Evolutionary conservation across 306 rosid species (phyloP), one percentile per base, ranked within the genome.

Genomic region (Biancaea sappan): DNA sequence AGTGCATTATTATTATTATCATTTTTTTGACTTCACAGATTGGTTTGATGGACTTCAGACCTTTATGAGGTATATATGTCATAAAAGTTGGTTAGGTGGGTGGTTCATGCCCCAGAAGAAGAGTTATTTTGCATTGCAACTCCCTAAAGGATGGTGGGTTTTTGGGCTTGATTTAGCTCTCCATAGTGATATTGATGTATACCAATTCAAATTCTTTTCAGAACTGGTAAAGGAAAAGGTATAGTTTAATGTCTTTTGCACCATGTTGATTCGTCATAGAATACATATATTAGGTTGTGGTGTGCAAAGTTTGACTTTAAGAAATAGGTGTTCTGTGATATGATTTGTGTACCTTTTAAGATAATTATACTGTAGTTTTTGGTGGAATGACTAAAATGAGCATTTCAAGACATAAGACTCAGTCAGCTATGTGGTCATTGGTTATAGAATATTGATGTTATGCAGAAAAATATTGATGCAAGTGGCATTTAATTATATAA

Each of bases 11-110:
- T 37, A 48, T 52, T 69, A 14, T n/a, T n/a, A n/a, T n/a, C n/a
- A n/a, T n/a, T 15, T 83, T 74, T 71, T 62, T 75, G 26, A 71
- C 43, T 69, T 78, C 70, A 46, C 86, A 94, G 99, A 94, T 82
- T 92, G 99, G 99, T 94, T 94, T 72, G 99, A 94, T 82, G 99
- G 99, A 69, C 97, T 94, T 32, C 84, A 94, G 80, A 94, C 99
- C 69, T 94, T 90, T 83, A 94, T 94, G 93, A 87, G 99, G 94
- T 92, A 84, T 81, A 87, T 94, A 77, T 94, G 99, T 78, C 93
- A 92, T 74, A 92, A 84, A 84, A 92, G 83, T 84, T 94, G 99
- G 99, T 87, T 94, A 85, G 99, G 99, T 44, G 99, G 99, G 77
- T 94, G 99, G 99, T 86, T 92, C 68, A 92, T 94, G 96, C 99